Conservation (phyloP, 164 flowering plant species). For the Dillenia turbinata region DNA sequence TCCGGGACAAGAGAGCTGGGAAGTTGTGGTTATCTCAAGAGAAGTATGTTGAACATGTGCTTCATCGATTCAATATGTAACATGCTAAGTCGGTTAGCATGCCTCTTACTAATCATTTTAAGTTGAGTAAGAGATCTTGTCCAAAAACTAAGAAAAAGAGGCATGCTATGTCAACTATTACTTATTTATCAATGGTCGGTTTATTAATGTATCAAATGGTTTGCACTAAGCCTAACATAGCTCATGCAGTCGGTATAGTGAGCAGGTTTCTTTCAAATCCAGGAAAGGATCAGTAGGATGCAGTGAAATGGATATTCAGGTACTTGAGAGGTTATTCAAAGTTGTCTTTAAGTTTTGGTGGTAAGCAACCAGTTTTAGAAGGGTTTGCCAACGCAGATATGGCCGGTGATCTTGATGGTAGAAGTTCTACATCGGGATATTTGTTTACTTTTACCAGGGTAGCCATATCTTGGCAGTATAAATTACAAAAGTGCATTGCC, state of each 20-base stretch:
- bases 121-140: neutral
- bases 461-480: neutral
- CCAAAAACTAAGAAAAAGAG: neutral
- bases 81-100: neutral
- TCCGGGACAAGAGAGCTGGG: too few relatives aligned
- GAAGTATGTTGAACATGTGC: too few relatives aligned
- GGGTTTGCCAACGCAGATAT: neutral
- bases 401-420: neutral
- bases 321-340: neutral
- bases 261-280: neutral
- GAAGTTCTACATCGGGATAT: neutral
- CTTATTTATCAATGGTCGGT: neutral
- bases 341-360: neutral
- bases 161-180: neutral
- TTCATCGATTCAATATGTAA: too few relatives aligned
- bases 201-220: neutral
- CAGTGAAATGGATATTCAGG: neutral
- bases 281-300: constrained; percentile 1
- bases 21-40: too few relatives aligned
- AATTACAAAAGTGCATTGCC: neutral
- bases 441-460: neutral
- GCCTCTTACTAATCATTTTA: neutral
- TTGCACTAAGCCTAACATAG: constrained; percentile 2
- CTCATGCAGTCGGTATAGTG: constrained; percentile 1
- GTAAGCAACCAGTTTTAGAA: neutral